These are phyloP conservation scores for Globisporangium spinosum DNA, from an alignment of 352 stramenopile species.

Conservation along the genomic window DNA sequence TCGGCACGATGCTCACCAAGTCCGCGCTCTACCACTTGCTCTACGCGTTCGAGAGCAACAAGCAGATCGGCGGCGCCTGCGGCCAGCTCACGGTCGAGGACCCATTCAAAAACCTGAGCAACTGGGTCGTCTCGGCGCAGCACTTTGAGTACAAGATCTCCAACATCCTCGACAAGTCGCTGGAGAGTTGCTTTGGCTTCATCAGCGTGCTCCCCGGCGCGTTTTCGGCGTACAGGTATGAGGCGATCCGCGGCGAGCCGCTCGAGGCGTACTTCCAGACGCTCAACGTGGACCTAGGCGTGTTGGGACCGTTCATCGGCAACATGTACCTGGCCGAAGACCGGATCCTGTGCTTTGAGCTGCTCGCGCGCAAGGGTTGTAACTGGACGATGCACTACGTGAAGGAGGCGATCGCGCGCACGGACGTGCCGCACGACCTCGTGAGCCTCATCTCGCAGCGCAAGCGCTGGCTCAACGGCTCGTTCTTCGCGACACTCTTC, in stretches of 20 bases:
- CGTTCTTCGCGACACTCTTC: conserved; percentile 87
- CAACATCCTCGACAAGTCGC: conserved; percentile 84
- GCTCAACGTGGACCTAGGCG: conserved; percentile 71
- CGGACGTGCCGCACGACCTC: conserved; percentile 79
- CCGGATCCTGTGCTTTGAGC: conserved; percentile 82
- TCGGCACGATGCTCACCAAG: conserved; percentile 83
- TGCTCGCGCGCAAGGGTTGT: conserved; percentile 77
- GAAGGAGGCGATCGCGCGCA: conserved; percentile 76
- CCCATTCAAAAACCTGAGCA: conserved; percentile 80
- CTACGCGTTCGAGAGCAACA: conserved; percentile 71
- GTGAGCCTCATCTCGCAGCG: conserved; percentile 82
- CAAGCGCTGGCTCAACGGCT: conserved; percentile 85
- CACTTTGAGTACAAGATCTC: conserved; percentile 91
- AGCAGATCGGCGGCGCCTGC: conserved; percentile 78
- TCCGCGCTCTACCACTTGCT: conserved; percentile 74
- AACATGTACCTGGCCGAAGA: conserved; percentile 91
- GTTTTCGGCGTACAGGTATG: conserved; percentile 83
- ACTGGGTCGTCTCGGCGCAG: conserved; percentile 85
- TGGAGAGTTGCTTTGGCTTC: conserved; percentile 86
- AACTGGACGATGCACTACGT: conserved; percentile 89
- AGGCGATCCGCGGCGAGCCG: conserved; percentile 73
- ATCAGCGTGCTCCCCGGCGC: conserved; percentile 83
- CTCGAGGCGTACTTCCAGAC: conserved; percentile 86
- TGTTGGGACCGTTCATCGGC: conserved; percentile 77
- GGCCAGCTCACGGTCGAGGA: conserved; percentile 80